A percentile compares a stretch with the other conserved stretches of the same genome.
These are phyloP conservation scores for Hura crepitans DNA, from an alignment of 441 rosid species.

Conservation along the genomic window DNA sequence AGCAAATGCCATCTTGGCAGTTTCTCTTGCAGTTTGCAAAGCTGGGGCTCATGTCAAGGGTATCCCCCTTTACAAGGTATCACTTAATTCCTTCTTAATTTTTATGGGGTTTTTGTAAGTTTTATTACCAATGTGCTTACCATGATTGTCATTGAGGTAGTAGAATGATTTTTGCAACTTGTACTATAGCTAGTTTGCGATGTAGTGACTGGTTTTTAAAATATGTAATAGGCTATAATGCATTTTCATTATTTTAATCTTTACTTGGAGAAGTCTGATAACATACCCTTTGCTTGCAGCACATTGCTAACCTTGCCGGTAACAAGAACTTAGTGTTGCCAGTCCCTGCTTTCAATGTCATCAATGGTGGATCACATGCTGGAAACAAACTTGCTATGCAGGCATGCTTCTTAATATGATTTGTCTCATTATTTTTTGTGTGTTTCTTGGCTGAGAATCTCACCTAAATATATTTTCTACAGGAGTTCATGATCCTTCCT, in stretches of 20 bases:
- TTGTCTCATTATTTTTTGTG: neutral
- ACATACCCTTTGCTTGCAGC: slow-evolving; percentile 44
- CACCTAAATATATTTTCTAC: slow-evolving; percentile 18
- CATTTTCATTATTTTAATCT: neutral
- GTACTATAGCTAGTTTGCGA: neutral
- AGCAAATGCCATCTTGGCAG: slow-evolving; percentile 94
- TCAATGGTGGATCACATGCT: slow-evolving; percentile 97
- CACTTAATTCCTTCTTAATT: neutral
- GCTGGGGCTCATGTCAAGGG: slow-evolving; percentile 84
- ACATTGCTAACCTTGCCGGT: slow-evolving; percentile 89
- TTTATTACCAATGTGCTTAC: neutral
- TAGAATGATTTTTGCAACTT: neutral
- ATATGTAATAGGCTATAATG: neutral
- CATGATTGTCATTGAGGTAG: neutral
- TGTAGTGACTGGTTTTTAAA: neutral
- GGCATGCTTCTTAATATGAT: slow-evolving; percentile 32
- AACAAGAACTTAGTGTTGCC: slow-evolving; percentile 84
- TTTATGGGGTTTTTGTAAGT: neutral
- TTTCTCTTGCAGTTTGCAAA: slow-evolving; percentile 93
- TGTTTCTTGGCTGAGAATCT: slow-evolving; percentile 10
- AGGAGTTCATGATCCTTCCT: slow-evolving; percentile 98
- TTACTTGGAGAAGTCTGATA: slow-evolving; percentile 15
- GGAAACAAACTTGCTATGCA: slow-evolving; percentile 99
- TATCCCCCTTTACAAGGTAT: slow-evolving; percentile 88
- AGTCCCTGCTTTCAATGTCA: slow-evolving; percentile 96